These are phyloP conservation scores for Seminavis robusta DNA, from an alignment of 108 stramenopile species.

Conservation along the genomic window DNA sequence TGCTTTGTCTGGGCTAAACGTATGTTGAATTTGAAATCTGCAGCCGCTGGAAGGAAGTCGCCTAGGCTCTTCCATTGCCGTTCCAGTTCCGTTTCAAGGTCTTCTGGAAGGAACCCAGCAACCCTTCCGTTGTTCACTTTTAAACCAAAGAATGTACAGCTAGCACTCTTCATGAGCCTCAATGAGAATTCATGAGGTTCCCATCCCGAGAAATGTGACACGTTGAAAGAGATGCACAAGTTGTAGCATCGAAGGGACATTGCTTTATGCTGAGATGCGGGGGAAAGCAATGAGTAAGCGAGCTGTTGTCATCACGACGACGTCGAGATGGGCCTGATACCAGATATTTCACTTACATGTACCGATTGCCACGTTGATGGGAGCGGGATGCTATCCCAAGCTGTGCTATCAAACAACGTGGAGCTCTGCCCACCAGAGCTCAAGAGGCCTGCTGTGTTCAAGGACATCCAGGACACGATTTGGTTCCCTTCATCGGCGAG, in stretches of 20 bases:
- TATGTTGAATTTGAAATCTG: conserved; percentile 35
- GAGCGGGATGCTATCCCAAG: no score
- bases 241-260: conserved; percentile 60
- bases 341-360: conserved; percentile 11
- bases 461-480: no score
- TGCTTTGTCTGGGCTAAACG: conserved; percentile 22
- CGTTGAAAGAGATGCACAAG: conserved; percentile 67
- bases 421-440: no score
- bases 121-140: conserved; percentile 40
- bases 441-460: no score
- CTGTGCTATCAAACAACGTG: no score
- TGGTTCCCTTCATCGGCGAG: no score
- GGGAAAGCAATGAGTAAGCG: conserved; percentile 1
- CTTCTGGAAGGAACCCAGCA: conserved; percentile 30
- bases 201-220: conserved; percentile 83
- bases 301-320: background rate
- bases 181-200: conserved; percentile 61
- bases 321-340: background rate
- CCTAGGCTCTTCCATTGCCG: conserved; percentile 51
- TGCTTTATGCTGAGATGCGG: conserved; percentile 9
- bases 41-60: conserved; percentile 34
- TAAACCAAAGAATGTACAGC: conserved; percentile 57
- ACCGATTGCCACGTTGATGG: conserved; percentile 39
- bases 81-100: conserved; percentile 26
- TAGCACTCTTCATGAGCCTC: conserved; percentile 37